Evolutionary conservation across 192 early-diverging fungal species (phyloP).

Genomic region (Coemansia sp.): DNA sequence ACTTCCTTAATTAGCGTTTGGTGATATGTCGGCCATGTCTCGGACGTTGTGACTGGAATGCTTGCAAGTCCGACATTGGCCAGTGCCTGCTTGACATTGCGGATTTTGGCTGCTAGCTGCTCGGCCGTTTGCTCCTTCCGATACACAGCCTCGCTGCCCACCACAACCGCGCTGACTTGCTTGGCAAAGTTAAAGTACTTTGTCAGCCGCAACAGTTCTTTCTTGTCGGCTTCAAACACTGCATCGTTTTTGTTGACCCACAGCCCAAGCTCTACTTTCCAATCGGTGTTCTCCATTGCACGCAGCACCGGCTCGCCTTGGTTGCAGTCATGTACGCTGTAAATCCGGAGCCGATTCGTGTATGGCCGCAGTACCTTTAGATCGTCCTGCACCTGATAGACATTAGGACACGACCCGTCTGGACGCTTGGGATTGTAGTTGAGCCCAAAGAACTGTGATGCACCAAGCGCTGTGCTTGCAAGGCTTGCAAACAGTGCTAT

Average conservation of each 20-base stretch:
- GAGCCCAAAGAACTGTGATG: conserved; percentile 53
- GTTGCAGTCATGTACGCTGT: conserved; percentile 60
- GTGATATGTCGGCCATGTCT: conserved; percentile 40
- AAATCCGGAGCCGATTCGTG: conserved; percentile 57
- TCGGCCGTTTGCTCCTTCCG: conserved; percentile 46
- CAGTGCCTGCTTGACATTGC: conserved; percentile 42
- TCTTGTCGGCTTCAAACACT: conserved; percentile 34
- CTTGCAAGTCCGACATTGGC: conserved; percentile 24
- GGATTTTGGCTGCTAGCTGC: conserved; percentile 44
- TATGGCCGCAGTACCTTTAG: conserved; percentile 55
- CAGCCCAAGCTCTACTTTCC: conserved; percentile 56
- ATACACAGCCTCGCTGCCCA: conserved; percentile 59
- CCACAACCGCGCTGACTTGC: conserved; percentile 54
- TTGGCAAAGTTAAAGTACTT: conserved; percentile 30
- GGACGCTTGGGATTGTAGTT: conserved; percentile 59
- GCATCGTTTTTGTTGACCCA: conserved; percentile 57
- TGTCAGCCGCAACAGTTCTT: conserved; percentile 29
- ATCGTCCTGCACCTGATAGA: conserved; percentile 57
- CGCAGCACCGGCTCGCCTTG: conserved; percentile 56
- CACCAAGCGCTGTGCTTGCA: conserved; percentile 12
- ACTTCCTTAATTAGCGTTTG: conserved; percentile 49
- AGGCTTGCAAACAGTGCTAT: conserved; percentile 19
- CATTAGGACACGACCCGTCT: conserved; percentile 55
- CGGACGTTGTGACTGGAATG: conserved; percentile 32
- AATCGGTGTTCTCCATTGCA: conserved; percentile 58